Conservation (phyloP, 129 eudicot species). For the Smallanthus sonchifolius region DNA sequence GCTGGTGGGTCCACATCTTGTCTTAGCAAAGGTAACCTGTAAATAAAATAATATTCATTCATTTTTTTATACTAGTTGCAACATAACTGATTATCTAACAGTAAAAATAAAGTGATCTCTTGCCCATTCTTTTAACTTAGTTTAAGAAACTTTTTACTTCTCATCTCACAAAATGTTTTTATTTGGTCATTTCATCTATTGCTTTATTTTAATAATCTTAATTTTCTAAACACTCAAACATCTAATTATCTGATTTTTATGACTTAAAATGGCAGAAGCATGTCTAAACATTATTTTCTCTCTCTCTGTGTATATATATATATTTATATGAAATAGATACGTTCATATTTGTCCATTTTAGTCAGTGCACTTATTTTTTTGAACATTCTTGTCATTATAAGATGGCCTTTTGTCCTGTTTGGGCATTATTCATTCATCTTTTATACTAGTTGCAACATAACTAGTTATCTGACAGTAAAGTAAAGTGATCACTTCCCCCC, state of each 20-base stretch:
- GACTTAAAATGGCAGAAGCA: background rate
- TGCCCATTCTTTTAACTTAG: background rate
- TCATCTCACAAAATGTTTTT: too few species aligned
- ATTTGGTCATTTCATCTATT: background rate
- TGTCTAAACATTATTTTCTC: background rate
- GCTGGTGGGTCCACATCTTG: constrained; percentile 58
- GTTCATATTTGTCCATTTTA: background rate
- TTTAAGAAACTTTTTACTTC: background rate
- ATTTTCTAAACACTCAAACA: background rate
- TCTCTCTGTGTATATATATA: background rate
- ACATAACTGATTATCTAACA: background rate
- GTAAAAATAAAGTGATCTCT: background rate
- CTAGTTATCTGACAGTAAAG: background rate
- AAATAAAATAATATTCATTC: background rate
- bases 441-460: background rate
- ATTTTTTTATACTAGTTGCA: background rate
- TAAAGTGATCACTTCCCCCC: background rate
- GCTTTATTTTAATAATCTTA: background rate
- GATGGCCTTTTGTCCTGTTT: background rate
- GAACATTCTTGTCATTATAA: background rate
- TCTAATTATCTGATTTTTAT: background rate
- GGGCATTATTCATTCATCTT: background rate
- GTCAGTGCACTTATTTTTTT: background rate
- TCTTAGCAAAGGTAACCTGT: constrained; percentile 52
- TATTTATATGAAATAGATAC: background rate